Evolutionary conservation across 2,329 filamentous ascomycete species (phyloP).

Genomic region (Penicillium expansum): DNA sequence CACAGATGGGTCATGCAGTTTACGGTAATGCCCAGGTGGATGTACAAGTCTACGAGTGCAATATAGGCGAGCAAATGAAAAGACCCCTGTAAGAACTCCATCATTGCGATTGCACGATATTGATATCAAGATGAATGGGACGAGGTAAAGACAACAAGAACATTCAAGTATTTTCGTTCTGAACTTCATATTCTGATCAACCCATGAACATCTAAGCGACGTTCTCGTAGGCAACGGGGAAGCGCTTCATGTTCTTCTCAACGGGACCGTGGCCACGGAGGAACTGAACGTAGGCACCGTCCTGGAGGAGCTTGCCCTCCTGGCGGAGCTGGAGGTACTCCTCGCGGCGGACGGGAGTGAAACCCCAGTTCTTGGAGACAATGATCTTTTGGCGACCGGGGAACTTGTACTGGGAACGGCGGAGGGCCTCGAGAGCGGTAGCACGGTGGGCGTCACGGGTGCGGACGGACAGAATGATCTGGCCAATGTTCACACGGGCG

Average conservation of each 20-base stretch:
- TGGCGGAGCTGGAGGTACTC: constrained; percentile 97
- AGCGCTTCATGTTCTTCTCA: constrained; percentile 83
- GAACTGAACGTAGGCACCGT: constrained; percentile 99
- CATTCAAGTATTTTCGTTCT: constrained; percentile 26
- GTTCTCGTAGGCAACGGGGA: constrained; percentile 77
- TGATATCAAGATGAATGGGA: constrained; percentile 23
- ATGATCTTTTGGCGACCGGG: constrained; percentile 99
- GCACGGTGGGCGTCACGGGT: constrained; percentile 93
- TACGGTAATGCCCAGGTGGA: too few relatives aligned
- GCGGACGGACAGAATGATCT: constrained; percentile 96
- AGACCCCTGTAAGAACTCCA: constrained; percentile 27
- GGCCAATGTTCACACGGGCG: constrained; percentile 99
- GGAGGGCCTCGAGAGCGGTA: constrained; percentile 95
- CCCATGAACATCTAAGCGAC: constrained; percentile 41
- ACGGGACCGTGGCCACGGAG: constrained; percentile 88
- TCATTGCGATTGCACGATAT: constrained; percentile 20
- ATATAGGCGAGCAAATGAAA: neutral
- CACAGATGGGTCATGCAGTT: too few relatives aligned
- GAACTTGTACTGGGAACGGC: constrained; percentile 99
- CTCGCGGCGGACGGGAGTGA: constrained; percentile 96
- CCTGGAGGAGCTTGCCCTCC: constrained; percentile 88
- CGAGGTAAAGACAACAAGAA: constrained; percentile 22
- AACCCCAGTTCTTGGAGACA: constrained; percentile 99
- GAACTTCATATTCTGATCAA: constrained; percentile 29
- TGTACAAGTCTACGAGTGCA: neutral